phyloP scores from a whole-genome alignment of 2,329 filamentous ascomycete species.

The Aspergillus novofumigatus region DNA sequence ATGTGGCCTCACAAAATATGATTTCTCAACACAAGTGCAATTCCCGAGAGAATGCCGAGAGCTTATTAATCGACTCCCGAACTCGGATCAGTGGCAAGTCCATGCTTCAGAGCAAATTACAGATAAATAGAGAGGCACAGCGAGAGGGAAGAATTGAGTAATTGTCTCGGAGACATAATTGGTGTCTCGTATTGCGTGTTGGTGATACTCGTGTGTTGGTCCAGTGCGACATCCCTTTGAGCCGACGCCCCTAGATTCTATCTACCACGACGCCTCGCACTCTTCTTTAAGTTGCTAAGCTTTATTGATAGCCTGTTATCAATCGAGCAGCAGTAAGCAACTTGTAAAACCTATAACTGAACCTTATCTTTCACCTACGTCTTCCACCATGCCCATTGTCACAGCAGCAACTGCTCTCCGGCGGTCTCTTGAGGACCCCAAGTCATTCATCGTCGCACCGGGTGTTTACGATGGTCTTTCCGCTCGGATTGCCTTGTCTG shows the following conservation, averaged over 20 bases:
- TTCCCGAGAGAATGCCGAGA: background rate
- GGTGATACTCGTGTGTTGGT: background rate
- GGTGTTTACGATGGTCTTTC: slow-evolving; percentile 52
- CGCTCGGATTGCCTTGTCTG: slow-evolving; percentile 45
- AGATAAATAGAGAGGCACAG: background rate
- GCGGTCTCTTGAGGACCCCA: slow-evolving; percentile 28
- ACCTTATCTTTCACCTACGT: background rate
- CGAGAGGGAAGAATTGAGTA: background rate
- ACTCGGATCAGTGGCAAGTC: background rate
- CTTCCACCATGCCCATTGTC: slow-evolving; percentile 18
- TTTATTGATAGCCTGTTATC: background rate
- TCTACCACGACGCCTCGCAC: background rate
- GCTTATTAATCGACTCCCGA: background rate
- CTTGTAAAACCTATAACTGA: background rate
- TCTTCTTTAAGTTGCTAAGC: background rate
- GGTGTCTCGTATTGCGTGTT: background rate
- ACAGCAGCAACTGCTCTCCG: slow-evolving; percentile 32
- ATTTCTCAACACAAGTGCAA: background rate
- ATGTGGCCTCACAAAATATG: background rate
- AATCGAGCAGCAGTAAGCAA: background rate
- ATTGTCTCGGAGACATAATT: background rate
- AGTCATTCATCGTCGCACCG: slow-evolving; percentile 42
- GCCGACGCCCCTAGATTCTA: background rate
- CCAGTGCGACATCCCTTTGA: background rate
- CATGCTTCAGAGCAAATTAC: background rate